Evolutionary conservation across 805 yeast species (phyloP), one percentile per base, ranked within the genome.

Genomic region (Groenewaldozyma salmanticensis): DNA sequence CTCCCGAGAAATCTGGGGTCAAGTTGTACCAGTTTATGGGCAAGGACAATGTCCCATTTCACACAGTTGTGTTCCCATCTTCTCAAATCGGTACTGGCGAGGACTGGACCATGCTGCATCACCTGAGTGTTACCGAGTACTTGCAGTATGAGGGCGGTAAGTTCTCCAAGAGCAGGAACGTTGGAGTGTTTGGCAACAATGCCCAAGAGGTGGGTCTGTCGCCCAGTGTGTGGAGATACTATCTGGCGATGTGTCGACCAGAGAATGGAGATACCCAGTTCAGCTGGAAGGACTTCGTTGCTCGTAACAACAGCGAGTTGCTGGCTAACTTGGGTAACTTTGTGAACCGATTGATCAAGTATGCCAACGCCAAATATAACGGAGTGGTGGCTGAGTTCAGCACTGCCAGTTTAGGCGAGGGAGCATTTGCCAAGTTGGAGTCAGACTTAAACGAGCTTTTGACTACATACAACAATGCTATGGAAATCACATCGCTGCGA

Each of bases 31-130:
- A 92, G 69, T 92, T 92, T 63, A 92, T 92, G 99, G 99, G 99
- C 65, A 92, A 92, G 63, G 99, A 92, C 65, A 92, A 92, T 59
- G 96, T 88, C 55, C 96, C 97, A 24, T 92, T 92, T 85, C 99
- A 92, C 61, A 82, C 96, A 1, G 98, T 92, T 42, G 94, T 92
- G 42, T 92, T 90, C 86, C 99, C 99, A 45, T 79, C 94, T 33
- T 67, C 94, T 21, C 81, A 79, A 64, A 66, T 92, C 35, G 99
- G 97, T 61, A 88, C 98, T 15, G 65, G 72, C 16, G 90, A 90
- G 43, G 56, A 70, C 37, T 92, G 97, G 97, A 87, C 96, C 45
- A 79, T 76, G 75, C 71, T 88, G 52, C 84, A 86, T 57, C 95
- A 88, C 62, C 66, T 92, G 52, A 83, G 79, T 60, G 88, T 98